Percentiles rank a stretch among this genome's conserved stretches.
These are phyloP conservation scores for Lactarius deliciosus DNA, from an alignment of 768 basidiomycete species.

Conservation along the genomic window DNA sequence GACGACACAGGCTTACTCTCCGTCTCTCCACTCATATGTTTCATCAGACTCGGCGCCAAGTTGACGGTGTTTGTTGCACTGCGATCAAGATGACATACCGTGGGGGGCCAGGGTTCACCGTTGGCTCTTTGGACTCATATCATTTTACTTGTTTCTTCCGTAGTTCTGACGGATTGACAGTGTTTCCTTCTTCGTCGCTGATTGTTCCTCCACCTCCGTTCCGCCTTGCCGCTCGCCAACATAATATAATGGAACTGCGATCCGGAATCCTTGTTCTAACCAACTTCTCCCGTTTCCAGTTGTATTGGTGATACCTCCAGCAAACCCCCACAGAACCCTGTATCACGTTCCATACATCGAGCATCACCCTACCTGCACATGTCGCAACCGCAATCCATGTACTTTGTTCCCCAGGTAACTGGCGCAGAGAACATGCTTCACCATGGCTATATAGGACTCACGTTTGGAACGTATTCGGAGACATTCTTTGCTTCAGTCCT, in stretches of 20 bases:
- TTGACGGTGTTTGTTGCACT: not conserved
- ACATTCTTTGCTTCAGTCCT: constrained; percentile 17
- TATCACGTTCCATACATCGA: constrained; percentile 1
- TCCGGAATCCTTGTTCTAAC: not conserved
- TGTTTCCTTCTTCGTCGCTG: not conserved
- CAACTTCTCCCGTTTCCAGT: constrained; percentile 5
- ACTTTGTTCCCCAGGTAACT: constrained; percentile 7
- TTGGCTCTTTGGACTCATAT: constrained; percentile 10
- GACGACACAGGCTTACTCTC: not conserved
- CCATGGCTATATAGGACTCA: constrained; percentile 22
- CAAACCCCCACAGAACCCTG: not conserved
- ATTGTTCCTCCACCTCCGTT: not conserved
- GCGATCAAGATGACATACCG: constrained; percentile 23
- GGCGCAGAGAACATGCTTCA: constrained; percentile 23
- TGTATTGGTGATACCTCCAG: not conserved
- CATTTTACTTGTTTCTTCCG: constrained; percentile 12
- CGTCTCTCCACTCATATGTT: constrained; percentile 15
- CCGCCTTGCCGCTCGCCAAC: constrained; percentile 10
- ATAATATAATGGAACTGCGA: constrained; percentile 11
- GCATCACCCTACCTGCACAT: not conserved
- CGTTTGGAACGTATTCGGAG: constrained; percentile 17
- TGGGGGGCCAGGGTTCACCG: constrained; percentile 3
- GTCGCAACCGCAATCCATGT: not conserved
- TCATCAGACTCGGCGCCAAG: constrained; percentile 18
- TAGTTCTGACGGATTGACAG: constrained; percentile 1